A percentile compares a stretch with the other conserved stretches of the same genome.
Conservation (phyloP, 2,329 filamentous ascomycete species). For the Westerdykella aurantiaca region DNA sequence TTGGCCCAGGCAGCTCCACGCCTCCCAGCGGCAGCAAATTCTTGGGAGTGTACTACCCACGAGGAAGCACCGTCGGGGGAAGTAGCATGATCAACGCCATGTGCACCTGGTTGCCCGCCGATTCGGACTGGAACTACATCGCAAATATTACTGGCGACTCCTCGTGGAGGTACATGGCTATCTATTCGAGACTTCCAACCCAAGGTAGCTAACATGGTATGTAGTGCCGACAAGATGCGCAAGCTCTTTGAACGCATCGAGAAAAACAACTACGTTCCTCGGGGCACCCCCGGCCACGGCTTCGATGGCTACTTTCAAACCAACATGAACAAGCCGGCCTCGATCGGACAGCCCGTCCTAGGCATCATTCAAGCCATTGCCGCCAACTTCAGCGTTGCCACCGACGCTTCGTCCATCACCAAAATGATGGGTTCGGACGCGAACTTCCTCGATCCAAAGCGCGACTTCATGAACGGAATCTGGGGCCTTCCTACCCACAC, state of each 20-base stretch:
- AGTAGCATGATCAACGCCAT: constrained; percentile 56
- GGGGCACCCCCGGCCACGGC: constrained; percentile 46
- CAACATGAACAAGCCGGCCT: constrained; percentile 45
- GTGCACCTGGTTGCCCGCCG: constrained; percentile 51
- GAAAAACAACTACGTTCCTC: constrained; percentile 47
- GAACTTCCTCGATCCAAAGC: constrained; percentile 43
- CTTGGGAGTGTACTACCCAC: constrained; percentile 52
- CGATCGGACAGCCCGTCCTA: constrained; percentile 38
- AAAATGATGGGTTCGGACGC: constrained; percentile 43
- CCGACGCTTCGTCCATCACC: constrained; percentile 45
- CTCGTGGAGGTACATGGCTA: constrained; percentile 43
- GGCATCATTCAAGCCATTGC: constrained; percentile 28
- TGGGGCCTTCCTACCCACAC: constrained; percentile 54
- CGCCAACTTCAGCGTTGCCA: constrained; percentile 36
- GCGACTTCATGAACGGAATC: constrained; percentile 47
- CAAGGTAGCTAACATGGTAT: background rate
- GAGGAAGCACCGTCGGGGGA: constrained; percentile 51
- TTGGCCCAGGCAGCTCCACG: constrained; percentile 42
- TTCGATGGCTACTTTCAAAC: constrained; percentile 52
- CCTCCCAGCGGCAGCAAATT: constrained; percentile 47
- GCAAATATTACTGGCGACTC: constrained; percentile 53
- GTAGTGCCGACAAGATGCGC: constrained; percentile 44
- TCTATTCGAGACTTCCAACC: constrained; percentile 17
- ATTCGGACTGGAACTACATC: constrained; percentile 56
- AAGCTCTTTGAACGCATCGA: constrained; percentile 51